Base-by-base conservation (phyloP, 805 yeast species). In the Candida nanaspora region DNA sequence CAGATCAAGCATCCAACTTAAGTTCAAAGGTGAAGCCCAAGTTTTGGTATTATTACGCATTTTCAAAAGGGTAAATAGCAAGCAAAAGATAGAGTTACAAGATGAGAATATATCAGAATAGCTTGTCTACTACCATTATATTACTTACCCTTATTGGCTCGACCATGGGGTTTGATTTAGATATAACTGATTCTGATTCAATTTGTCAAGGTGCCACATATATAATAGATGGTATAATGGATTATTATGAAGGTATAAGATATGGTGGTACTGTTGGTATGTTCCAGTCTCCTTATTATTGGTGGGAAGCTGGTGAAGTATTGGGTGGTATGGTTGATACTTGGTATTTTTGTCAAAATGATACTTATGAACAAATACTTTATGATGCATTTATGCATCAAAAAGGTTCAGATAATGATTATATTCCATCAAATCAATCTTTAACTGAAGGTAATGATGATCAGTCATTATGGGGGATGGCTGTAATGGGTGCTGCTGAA, bases 251-350 rank as follows among this genome's bases (percentile, higher is more conserved):
- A 14, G 91, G 94, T 31, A 53, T 59, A 21, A 65, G 72, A 26
- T 59, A 66, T 33, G 94, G 93, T 27, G 82, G 84, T 32, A 69
- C 83, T 16, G 67, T 82, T 14, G 95, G 95, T 26, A 70, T 76
- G 81, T 82, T 85, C 58, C 66, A 74, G 11, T 49, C 61, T 48
- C 94, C 94, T 2, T 85, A 85, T 69, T 85, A 84, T 65, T 85
- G 94, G 94, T 85, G 94, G 94, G 85, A 83, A 62, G 88, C 93
- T 25, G 95, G 95, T 50, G 93, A 85, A 42, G 87, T 83, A 1
- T 71, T 72, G 67, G 82, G 82, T 9, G 67, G 75, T 27, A 58
- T 85, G 65, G 56, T 91, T 30, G 95, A 87, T 59, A 84, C 80
- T 55, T 74, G 85, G 68, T 78, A 64, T 50, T 74, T 77, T 51